Evolutionary conservation across 2,329 filamentous ascomycete genomes (phyloP).

Genomic region (Sporothrix humicola): DNA sequence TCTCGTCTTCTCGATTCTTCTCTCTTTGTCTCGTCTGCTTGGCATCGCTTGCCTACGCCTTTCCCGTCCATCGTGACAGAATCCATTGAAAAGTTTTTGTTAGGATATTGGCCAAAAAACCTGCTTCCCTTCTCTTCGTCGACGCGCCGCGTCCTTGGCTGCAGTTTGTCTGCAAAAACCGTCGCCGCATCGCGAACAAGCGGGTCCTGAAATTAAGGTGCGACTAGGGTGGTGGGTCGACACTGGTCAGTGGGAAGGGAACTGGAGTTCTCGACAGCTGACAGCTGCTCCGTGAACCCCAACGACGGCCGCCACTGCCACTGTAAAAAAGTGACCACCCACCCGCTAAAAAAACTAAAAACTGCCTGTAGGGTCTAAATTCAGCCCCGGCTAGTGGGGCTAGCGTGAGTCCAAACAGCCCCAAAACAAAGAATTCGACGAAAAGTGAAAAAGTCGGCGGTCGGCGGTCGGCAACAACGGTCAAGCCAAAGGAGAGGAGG

Average conservation of each 20-base stretch:
- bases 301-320: not conserved
- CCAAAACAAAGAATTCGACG: not conserved
- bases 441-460: no score
- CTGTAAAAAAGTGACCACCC: no score
- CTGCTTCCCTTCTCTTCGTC: not conserved
- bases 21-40: not conserved
- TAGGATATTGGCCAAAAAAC: not conserved
- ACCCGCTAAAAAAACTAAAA: not conserved
- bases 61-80: not conserved
- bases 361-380: not conserved
- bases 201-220: constrained; percentile 6
- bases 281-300: not conserved
- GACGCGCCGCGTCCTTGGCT: constrained; percentile 11
- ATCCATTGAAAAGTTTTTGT: not conserved
- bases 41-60: not conserved
- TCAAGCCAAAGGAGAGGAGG: not conserved
- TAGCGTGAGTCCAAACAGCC: not conserved
- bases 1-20: no score
- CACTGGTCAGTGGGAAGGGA: not conserved
- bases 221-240: not conserved
- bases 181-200: not conserved
- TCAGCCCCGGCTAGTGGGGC: not conserved
- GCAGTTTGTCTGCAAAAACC: not conserved
- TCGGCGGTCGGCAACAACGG: not conserved
- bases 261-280: not conserved